Evolutionary conservation across 2,329 filamentous ascomycete genomes (phyloP).

Genomic region (Dothideomycetes sp.): DNA sequence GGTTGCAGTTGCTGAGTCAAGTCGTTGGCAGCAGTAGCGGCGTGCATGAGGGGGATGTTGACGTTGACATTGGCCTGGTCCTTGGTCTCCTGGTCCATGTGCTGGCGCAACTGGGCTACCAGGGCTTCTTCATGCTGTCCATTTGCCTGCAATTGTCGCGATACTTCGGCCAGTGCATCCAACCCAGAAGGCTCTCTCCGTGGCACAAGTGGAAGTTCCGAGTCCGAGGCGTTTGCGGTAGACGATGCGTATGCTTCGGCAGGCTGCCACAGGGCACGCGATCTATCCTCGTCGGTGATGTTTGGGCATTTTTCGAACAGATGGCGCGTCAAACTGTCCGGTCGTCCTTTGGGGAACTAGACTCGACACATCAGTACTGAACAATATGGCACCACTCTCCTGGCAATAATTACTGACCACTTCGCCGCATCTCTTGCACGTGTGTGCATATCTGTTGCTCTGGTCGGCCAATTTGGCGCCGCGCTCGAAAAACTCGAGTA

Average conservation of each 20-base stretch:
- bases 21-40: neutral
- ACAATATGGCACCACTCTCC: neutral
- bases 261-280: constrained; percentile 16
- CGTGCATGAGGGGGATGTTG: constrained; percentile 7
- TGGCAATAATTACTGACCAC: constrained; percentile 35
- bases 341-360: constrained; percentile 74
- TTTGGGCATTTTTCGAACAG: constrained; percentile 80
- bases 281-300: constrained; percentile 44
- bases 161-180: constrained; percentile 81
- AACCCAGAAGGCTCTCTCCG: constrained; percentile 50
- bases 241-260: constrained; percentile 6
- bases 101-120: constrained; percentile 14
- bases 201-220: constrained; percentile 3
- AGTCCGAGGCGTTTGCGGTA: neutral
- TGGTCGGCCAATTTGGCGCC: constrained; percentile 80
- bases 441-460: constrained; percentile 86
- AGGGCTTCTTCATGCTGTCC: constrained; percentile 14
- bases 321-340: constrained; percentile 72
- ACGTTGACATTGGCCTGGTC: constrained; percentile 1
- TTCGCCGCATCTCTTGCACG: constrained; percentile 79
- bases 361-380: constrained; percentile 19
- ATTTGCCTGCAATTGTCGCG: constrained; percentile 48
- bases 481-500: constrained; percentile 79
- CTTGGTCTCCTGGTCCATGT: constrained; percentile 14
- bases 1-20: constrained; percentile 3